These are phyloP conservation scores for Colletotrichum eremochloae DNA, from an alignment of 2,329 filamentous ascomycete species.

Conservation along the genomic window DNA sequence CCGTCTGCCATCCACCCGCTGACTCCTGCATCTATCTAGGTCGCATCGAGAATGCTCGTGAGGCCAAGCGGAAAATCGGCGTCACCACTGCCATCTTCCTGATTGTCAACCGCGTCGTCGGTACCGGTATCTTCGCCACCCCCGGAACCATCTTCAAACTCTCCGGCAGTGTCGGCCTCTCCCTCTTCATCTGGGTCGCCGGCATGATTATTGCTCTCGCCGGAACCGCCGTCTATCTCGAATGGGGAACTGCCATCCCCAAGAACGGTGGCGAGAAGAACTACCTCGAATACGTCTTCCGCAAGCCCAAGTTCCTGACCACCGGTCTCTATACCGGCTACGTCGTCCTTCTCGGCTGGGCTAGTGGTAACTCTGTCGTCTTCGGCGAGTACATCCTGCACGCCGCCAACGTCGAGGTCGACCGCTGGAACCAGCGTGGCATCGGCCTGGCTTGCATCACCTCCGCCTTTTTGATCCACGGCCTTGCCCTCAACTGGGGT, in stretches of 20 bases:
- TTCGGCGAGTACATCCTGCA: conserved; percentile 79
- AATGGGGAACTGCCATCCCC: conserved; percentile 75
- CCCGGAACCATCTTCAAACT: conserved; percentile 69
- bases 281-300: conserved; percentile 75
- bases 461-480: conserved; percentile 74
- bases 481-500: conserved; percentile 73
- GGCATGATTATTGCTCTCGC: conserved; percentile 73
- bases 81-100: conserved; percentile 68
- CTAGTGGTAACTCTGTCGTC: conserved; percentile 75
- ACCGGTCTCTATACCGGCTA: conserved; percentile 73
- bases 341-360: conserved; percentile 74
- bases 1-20: background rate
- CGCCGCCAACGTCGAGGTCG: conserved; percentile 72
- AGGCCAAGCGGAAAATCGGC: conserved; percentile 68
- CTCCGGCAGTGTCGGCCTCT: conserved; percentile 72
- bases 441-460: conserved; percentile 77
- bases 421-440: conserved; percentile 76
- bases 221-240: conserved; percentile 74
- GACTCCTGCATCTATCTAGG: conserved; percentile 43
- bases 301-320: conserved; percentile 70
- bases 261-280: conserved; percentile 76
- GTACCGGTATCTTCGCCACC: conserved; percentile 76
- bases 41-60: conserved; percentile 55
- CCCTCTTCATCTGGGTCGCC: conserved; percentile 73
- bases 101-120: conserved; percentile 76